Percentiles rank a stretch among this genome's conserved stretches.
phyloP scores from a whole-genome alignment of 2,329 filamentous ascomycete species.

The Arachnopeziza araneosa region DNA sequence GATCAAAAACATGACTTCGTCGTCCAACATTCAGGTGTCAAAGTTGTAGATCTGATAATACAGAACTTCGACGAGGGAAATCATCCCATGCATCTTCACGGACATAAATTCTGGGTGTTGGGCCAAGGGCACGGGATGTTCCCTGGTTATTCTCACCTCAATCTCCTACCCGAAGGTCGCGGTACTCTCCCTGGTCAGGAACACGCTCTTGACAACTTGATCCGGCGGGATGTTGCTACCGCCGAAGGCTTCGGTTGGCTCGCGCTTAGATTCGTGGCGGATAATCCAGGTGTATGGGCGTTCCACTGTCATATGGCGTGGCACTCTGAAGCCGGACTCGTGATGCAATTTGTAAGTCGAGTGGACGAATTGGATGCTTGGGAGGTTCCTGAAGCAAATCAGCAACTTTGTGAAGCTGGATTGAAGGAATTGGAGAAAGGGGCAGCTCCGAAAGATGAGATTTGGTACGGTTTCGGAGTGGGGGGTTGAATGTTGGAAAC shows the following conservation, averaged over 20 bases:
- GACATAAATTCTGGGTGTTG: conserved; percentile 63
- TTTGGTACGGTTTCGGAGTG: conserved; percentile 35
- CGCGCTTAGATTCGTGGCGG: conserved; percentile 47
- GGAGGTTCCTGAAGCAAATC: conserved; percentile 40
- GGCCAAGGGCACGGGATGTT: conserved; percentile 58
- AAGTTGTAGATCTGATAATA: conserved; percentile 69
- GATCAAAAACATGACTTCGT: conserved; percentile 47
- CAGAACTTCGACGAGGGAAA: conserved; percentile 69
- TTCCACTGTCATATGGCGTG: conserved; percentile 55
- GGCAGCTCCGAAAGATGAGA: conserved; percentile 43
- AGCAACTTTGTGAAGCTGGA: conserved; percentile 38
- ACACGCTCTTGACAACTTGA: conserved; percentile 33
- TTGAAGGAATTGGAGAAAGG: conserved; percentile 43
- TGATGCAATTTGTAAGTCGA: conserved; percentile 53
- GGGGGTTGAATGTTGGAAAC: conserved; percentile 2
- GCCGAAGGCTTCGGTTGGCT: conserved; percentile 50
- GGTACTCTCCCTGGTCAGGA: conserved; percentile 32
- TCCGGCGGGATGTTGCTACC: conserved; percentile 47
- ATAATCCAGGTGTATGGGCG: conserved; percentile 53
- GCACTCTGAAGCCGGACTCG: conserved; percentile 52
- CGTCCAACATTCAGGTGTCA: conserved; percentile 51
- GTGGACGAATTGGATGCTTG: conserved; percentile 40
- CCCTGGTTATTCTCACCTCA: conserved; percentile 37
- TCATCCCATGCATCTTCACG: conserved; percentile 73
- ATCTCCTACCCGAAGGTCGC: conserved; percentile 32